phyloP scores from a whole-genome alignment of 805 yeast genomes.

The Millerozyma miso region DNA sequence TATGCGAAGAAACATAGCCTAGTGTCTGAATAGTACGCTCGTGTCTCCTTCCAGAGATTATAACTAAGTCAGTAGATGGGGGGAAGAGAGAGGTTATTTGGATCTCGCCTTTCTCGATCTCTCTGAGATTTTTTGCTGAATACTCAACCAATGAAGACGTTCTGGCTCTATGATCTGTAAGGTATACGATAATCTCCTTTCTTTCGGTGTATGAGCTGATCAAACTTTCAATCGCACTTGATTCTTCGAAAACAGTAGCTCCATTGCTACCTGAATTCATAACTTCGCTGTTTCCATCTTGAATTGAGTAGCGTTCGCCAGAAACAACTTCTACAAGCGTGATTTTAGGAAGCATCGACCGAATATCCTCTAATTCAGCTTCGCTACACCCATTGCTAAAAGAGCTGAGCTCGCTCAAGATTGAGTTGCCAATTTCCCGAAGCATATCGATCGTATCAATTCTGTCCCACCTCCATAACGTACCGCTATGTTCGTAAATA shows the following conservation, averaged over 20 bases:
- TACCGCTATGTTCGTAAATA: constrained; percentile 20
- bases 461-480: constrained; percentile 14
- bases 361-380: constrained; percentile 7
- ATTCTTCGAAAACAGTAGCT: background rate
- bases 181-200: constrained; percentile 12
- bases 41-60: constrained; percentile 8
- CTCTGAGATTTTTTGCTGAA: background rate
- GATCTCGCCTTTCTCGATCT: background rate
- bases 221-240: constrained; percentile 4
- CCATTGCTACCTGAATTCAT: background rate
- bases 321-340: constrained; percentile 10
- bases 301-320: background rate
- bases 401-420: constrained; percentile 15
- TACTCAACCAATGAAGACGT: constrained; percentile 4
- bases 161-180: constrained; percentile 14
- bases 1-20: constrained; percentile 10
- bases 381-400: constrained; percentile 12
- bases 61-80: constrained; percentile 11
- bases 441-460: constrained; percentile 6
- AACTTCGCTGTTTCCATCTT: background rate
- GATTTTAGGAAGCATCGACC: constrained; percentile 12
- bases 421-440: constrained; percentile 12
- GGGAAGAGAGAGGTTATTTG: constrained; percentile 8
- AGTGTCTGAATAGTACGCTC: constrained; percentile 3
- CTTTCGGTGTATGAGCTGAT: constrained; percentile 5